Conservation (phyloP, 2,329 filamentous ascomycete species). For the Neopestalotiopsis sp. region DNA sequence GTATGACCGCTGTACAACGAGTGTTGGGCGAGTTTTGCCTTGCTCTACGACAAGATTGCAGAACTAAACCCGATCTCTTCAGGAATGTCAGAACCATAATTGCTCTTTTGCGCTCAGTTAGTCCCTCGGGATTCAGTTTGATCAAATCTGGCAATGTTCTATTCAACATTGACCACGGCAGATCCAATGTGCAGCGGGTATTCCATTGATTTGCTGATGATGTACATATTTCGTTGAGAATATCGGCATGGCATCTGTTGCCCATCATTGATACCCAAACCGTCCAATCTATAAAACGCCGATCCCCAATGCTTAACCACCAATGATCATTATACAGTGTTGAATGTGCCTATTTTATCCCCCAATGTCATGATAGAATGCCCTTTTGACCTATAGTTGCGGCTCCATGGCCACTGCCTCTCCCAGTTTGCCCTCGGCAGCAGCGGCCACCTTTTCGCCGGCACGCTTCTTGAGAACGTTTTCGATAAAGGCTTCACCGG, state of each 20-base stretch:
- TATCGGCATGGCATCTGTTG: background rate
- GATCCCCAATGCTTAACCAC: slow-evolving; percentile 3
- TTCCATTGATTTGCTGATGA: background rate
- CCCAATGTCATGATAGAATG: background rate
- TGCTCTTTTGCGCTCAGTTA: no score
- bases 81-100: no score
- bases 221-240: slow-evolving; percentile 11
- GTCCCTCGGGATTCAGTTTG: no score
- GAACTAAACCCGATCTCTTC: no score
- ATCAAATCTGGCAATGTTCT: no score
- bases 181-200: no score
- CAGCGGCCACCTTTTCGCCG: slow-evolving; percentile 42
- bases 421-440: slow-evolving; percentile 15
- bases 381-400: slow-evolving; percentile 14
- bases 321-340: slow-evolving; percentile 18
- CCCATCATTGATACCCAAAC: background rate
- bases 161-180: no score
- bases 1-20: no score
- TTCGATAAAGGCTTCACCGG: slow-evolving; percentile 97
- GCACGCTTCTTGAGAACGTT: slow-evolving; percentile 90
- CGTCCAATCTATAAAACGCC: slow-evolving; percentile 15
- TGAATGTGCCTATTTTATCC: slow-evolving; percentile 12
- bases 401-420: slow-evolving; percentile 20
- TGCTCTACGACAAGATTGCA: no score
- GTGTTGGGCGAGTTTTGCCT: no score